Evolutionary conservation across 2,329 filamentous ascomycete genomes (phyloP), one percentile per base, ranked within the genome.

Genomic region (Scedosporium boydii): DNA sequence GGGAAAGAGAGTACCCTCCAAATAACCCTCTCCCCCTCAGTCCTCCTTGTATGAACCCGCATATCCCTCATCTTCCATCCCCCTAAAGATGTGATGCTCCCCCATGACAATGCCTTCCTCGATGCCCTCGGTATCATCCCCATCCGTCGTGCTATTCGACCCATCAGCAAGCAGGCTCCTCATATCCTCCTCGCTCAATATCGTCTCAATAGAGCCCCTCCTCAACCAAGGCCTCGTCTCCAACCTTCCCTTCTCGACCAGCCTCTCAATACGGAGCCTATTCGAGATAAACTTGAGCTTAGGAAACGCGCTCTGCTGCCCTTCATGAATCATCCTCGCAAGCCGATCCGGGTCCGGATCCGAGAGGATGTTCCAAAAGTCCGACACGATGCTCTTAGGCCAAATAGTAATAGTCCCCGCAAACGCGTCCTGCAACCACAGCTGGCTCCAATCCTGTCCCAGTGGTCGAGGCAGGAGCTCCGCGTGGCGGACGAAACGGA

Each of bases 351-450:
- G 79, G 51, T 85, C 87, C 0, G 95, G 95, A 70, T 99, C 95
- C 0, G 87, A 86, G 1, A 99, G 81, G 65, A 99, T 96, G 68
- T 90, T 85, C 71, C 82, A 86, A 72, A 97, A 96, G 75, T 99
- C 95, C 1, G 86, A 88, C 1, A 85, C 77, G 3, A 87, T 78
- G 12, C 87, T 88, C 72, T 92, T 91, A 6, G 95, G 95, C 93
- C 93, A 98, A 70, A 99, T 93, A 12, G 95, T 99, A 66, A 98
- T 89, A 9, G 91, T 98, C 29, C 95, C 95, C 66, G 88, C 89
- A 74, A 99, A 99, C 18, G 59, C 46, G 63, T 92, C 86, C 73
- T 99, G 95, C 58, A 99, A 82, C 90, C 93, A 99, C 23, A 99
- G 86, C 74, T 96, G 90, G 63, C 88, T 93, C 95, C 95, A 99